Evolutionary conservation across 75 land plant species (phyloP).

Genomic region (Pinus taeda): DNA sequence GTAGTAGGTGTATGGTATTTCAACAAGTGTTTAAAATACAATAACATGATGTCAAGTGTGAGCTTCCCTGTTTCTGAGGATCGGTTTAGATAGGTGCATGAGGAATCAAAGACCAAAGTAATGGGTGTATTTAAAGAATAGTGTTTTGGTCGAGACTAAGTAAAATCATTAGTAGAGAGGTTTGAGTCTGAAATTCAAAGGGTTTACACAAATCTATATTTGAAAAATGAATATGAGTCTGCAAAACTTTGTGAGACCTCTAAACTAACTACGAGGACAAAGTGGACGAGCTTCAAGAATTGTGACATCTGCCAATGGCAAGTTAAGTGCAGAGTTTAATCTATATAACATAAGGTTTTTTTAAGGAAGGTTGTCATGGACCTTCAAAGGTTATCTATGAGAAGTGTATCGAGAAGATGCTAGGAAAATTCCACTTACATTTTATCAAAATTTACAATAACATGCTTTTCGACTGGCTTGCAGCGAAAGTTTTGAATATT

Average conservation of each 20-base stretch:
- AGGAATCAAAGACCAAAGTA: conserved; percentile 33
- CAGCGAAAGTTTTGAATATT: no score
- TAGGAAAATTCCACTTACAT: no score
- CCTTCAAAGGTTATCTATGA: conserved; percentile 69
- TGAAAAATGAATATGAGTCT: conserved; percentile 64
- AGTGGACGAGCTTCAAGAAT: conserved; percentile 81
- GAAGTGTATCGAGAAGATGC: conserved; percentile 54
- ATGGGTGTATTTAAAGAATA: conserved; percentile 58
- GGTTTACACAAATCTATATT: conserved; percentile 50
- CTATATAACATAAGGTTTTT: conserved; percentile 60
- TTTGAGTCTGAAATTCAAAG: conserved; percentile 62
- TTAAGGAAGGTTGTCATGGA: conserved; percentile 61
- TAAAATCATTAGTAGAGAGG: conserved; percentile 42
- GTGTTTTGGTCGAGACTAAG: conserved; percentile 78
- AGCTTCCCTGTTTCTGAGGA: conserved; percentile 46
- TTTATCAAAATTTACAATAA: no score
- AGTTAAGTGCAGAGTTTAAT: conserved; percentile 71
- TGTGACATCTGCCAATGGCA: conserved; percentile 89
- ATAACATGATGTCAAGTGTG: conserved; percentile 35
- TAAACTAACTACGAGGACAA: conserved; percentile 68
- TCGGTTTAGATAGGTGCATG: conserved; percentile 41
- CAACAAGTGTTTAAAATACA: conserved; percentile 47
- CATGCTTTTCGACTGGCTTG: no score
- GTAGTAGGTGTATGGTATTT: no score
- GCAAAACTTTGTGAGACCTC: conserved; percentile 68